Evolutionary conservation across 169 alveolate species (phyloP).

Genomic region (Plasmodium malariae): DNA sequence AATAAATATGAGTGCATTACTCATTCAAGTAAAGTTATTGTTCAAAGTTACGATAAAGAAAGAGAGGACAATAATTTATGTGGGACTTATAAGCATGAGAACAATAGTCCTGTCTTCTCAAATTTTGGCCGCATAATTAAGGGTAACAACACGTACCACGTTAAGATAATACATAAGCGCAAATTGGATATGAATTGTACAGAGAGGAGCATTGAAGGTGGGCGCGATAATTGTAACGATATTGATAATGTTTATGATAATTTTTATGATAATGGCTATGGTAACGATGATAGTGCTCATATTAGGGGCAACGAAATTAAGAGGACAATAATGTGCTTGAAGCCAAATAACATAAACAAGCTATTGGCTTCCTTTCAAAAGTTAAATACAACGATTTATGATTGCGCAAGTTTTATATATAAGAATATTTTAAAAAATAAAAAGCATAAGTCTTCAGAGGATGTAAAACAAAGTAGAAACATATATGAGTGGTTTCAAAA

Average conservation of each 20-base stretch:
- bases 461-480: not conserved
- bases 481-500: constrained; percentile 35
- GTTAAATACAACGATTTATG: constrained; percentile 27
- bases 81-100: too few relatives aligned
- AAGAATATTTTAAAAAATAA: constrained; percentile 10
- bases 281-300: not conserved
- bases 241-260: too few relatives aligned
- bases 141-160: too few relatives aligned
- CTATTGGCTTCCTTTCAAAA: constrained; percentile 15
- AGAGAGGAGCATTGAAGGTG: too few relatives aligned
- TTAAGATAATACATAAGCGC: not conserved
- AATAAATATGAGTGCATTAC: too few relatives aligned
- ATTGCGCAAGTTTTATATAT: constrained; percentile 31
- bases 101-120: too few relatives aligned
- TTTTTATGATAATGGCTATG: too few relatives aligned
- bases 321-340: constrained; percentile 25
- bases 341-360: constrained; percentile 45
- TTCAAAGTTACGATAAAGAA: too few relatives aligned
- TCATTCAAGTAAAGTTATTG: too few relatives aligned
- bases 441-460: not conserved
- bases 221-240: too few relatives aligned
- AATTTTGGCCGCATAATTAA: too few relatives aligned
- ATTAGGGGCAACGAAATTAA: not conserved
- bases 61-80: too few relatives aligned
- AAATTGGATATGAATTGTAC: constrained; percentile 4